Base-by-base conservation (phyloP, 2,329 filamentous ascomycete species). In the Ambrosiella xylebori region DNA sequence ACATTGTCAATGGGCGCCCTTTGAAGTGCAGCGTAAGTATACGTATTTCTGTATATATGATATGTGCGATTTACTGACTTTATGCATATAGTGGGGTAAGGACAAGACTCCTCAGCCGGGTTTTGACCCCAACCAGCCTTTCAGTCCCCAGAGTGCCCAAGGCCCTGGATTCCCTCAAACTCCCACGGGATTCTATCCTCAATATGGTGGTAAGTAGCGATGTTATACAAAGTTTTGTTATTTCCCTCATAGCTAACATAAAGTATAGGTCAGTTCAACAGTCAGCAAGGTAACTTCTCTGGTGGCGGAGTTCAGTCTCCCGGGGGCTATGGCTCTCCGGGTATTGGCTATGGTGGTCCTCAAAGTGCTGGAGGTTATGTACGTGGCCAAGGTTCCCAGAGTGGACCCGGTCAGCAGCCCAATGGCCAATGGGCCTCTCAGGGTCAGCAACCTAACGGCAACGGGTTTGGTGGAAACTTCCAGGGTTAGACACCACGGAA, bases 1-100 rank as follows among this genome's bases (percentile, higher is more conserved):
- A 97, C 75, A 94, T 96, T 64, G 91, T 98, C 65, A 96, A 98
- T 66, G 93, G 93, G 56, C 84, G 93, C 64, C 93, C 93, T 57
- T 73, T 98, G 65, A 98, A 98, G 79, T 98, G 93, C 79, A 97
- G 91, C 71, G 91, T 97, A 85, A 75, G 91, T 85, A 61, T 35
- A 47, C 4, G 7, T 13, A 19, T 8, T 17, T 17, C 9, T n/a
- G 19, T 27, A 27, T 27, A 27, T 27, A 27, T 27, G 4, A 27
- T 27, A 27, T 27, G 27, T 27, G 27, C 27, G 4, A 27, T 5
- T 27, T 27, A 5, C 27, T 27, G 27, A 27, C 27, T 37, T 41
- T 11, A 64, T 64, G 62, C 64, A 65, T 27, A 44, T 68, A 97
- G 91, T 98, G 93, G 93, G 93, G 93, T 69, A 98, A 98, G 75